Percentiles rank a stretch among this genome's conserved stretches.
Evolutionary conservation across 129 eudicot genomes (phyloP).

Genomic region (Artemisia argyi): DNA sequence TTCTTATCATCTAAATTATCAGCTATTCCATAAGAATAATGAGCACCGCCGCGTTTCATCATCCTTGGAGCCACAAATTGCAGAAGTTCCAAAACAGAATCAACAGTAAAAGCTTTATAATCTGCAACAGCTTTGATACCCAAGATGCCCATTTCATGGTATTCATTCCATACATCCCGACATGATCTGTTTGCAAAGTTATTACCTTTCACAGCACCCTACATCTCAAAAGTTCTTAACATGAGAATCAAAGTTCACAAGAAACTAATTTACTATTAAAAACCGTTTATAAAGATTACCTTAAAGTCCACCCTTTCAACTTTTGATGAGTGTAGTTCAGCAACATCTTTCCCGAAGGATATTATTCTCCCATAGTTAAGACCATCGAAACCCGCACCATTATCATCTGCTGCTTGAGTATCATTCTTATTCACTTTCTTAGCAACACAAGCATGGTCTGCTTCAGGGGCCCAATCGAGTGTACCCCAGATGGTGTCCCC

Average conservation of each 20-base stretch:
- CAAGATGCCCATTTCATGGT: conserved; percentile 14
- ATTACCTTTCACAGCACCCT: conserved; percentile 12
- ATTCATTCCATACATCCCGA: conserved; percentile 13
- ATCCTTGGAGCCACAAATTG: conserved; percentile 14
- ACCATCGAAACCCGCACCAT: background rate
- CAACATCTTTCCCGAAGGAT: conserved; percentile 6
- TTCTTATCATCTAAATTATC: conserved; percentile 3
- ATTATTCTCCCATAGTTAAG: conserved; percentile 12
- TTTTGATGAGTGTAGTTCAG: conserved; percentile 11
- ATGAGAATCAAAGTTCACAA: background rate
- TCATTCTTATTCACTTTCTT: conserved; percentile 5
- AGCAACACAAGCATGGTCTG: background rate
- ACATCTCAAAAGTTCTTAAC: background rate
- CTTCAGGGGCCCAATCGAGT: conserved; percentile 13
- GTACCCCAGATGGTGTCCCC: conserved; percentile 8
- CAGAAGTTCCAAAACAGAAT: background rate
- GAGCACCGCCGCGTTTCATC: conserved; percentile 10
- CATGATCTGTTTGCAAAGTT: conserved; percentile 7
- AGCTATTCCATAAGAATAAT: conserved; percentile 5
- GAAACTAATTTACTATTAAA: background rate
- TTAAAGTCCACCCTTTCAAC: conserved; percentile 14
- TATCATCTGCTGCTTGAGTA: background rate
- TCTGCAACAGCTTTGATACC: conserved; percentile 16
- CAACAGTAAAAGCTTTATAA: conserved; percentile 8
- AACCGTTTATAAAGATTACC: background rate